Conservation (phyloP, 1,139 yeast genomes). For the Sugiyamaella castrensis region DNA sequence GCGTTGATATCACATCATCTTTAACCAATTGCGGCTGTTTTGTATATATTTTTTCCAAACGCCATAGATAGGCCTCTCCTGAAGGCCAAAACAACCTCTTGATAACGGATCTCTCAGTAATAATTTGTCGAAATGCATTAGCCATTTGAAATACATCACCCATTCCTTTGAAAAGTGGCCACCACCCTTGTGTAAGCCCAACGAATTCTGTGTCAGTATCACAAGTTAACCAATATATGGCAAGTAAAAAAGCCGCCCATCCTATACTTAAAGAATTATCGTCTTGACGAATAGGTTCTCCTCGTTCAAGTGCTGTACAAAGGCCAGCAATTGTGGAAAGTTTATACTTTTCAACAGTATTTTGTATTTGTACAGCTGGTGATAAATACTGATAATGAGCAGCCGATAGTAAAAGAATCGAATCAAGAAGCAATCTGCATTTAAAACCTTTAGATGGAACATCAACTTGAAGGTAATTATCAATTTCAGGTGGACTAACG, state of each 20-base stretch:
- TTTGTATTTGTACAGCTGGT: constrained; percentile 4
- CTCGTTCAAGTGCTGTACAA: constrained; percentile 7
- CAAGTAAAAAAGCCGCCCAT: constrained; percentile 14
- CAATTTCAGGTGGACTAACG: constrained; percentile 1
- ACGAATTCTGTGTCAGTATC: constrained; percentile 15
- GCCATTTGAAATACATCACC: constrained; percentile 8
- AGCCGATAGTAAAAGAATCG: constrained; percentile 15
- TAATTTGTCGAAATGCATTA: background rate
- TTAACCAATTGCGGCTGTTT: background rate
- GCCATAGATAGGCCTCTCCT: constrained; percentile 2
- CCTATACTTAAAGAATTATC: constrained; percentile 10
- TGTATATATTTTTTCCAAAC: constrained; percentile 1
- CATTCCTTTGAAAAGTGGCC: constrained; percentile 15
- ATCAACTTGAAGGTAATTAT: constrained; percentile 4
- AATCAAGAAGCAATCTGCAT: constrained; percentile 13
- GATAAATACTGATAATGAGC: constrained; percentile 15
- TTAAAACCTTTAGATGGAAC: constrained; percentile 12
- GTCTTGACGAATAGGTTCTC: background rate
- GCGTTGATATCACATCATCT: no score
- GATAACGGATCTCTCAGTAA: background rate
- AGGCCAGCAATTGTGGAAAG: constrained; percentile 11
- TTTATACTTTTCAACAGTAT: constrained; percentile 12
- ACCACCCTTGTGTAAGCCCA: constrained; percentile 13
- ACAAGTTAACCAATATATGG: constrained; percentile 13
- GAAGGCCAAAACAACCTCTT: background rate